These are phyloP conservation scores for Aspergillus quadricinctus DNA, from an alignment of 2,329 filamentous ascomycete species.

Conservation along the genomic window DNA sequence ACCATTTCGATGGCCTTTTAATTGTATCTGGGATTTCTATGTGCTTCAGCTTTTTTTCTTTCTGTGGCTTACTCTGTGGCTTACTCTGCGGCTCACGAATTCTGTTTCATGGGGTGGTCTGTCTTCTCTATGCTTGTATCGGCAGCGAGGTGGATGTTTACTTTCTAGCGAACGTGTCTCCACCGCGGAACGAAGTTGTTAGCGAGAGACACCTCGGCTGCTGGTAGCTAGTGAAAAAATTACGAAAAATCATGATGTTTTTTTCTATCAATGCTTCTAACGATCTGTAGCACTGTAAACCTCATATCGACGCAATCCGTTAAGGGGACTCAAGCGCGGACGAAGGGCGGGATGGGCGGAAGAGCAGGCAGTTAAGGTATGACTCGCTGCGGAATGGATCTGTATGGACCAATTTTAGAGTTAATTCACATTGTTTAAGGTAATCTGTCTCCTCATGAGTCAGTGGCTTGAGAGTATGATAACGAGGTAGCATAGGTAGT, in stretches of 20 bases:
- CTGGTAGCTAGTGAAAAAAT: neutral
- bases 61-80: neutral
- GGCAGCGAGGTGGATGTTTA: neutral
- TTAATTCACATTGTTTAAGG: too few species aligned
- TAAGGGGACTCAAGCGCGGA: neutral
- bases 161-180: neutral
- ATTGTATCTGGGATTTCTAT: neutral
- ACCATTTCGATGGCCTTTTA: neutral
- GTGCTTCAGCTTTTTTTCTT: neutral
- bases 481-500: neutral
- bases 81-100: neutral
- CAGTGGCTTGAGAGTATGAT: too few species aligned
- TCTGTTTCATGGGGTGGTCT: neutral
- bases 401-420: too few species aligned
- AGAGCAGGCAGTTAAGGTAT: too few species aligned
- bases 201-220: neutral
- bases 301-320: neutral
- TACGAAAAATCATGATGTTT: neutral
- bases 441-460: too few species aligned
- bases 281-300: neutral
- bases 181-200: neutral
- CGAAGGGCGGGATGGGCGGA: too few species aligned
- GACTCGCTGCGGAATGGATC: too few species aligned
- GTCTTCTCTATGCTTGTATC: neutral
- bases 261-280: neutral